Evolutionary conservation across 1,284 basidiomycete species (phyloP), one percentile per base, ranked within the genome.

Genomic region (Laetiporus sulphureus): DNA sequence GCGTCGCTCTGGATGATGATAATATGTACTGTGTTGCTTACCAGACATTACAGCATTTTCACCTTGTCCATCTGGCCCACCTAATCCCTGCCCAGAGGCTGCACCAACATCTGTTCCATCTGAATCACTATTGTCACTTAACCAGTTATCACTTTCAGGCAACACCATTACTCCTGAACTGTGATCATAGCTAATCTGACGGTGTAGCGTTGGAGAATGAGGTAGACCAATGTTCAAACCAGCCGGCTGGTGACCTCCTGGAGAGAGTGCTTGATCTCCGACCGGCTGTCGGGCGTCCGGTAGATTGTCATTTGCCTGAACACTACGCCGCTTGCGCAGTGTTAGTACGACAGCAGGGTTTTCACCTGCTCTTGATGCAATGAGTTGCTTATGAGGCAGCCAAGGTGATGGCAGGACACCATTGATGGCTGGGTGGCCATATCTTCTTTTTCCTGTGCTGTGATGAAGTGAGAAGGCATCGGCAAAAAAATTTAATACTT

Each of bases 331-430:
- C 49, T 85, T 82, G 33, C 81, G 75, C 1, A 89, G 67, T 4
- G 83, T 87, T 22, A 89, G 70, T 1, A 89, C 83, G 27, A 89
- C 81, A 3, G 85, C 79, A 48, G 83, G 70, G 32, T 70, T 73
- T 6, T 59, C 46, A 27, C 30, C 51, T 46, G 11, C 42, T 45
- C 0, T 47, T 44, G 37, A 45, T 42, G 18, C 44, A 20, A 8
- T 21, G 18, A 44, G 24, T 48, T 41, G 20, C 45, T 46, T 35
- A 57, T 83, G 63, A 0, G 92, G 93, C 1, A 96, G 73, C 92
- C 92, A 96, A 0, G 92, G 92, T 47, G 84, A 79, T 0, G 92
- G 93, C 0, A 96, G 73, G 2, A 86, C 76, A 0, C 92, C 92
- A 11, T 83, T 89, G 15, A 96, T 69, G 0, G 91, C 93, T 1